Base-by-base conservation (phyloP, 129 eudicot species). In the Silybum marianum region DNA sequence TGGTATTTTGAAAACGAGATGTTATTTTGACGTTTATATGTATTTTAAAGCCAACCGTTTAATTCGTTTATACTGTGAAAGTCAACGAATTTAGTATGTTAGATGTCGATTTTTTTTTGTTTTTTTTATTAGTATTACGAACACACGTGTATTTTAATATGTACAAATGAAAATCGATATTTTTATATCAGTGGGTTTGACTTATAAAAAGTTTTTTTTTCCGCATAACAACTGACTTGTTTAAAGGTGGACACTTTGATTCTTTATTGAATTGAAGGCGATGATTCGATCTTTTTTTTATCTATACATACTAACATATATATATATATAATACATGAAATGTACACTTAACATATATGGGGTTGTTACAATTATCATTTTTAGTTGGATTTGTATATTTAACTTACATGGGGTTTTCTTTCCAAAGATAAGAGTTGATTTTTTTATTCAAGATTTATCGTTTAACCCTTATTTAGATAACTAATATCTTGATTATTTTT, bases 221-320 rank as follows among this genome's bases (percentile, higher is more conserved):
- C n/a, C 2, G 7, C 2, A 30, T 19, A 75, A 21, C 30, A 72
- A 7, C 28, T 19, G 21, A 44, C 36, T 25, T 75, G 68, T 75
- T 48, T 75, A 75, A 34, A 75, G 26, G 28, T 54, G 28, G 69
- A 58, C 44, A 58, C 30, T 75, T 75, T 54, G 79, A 75, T 75
- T 75, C 70, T 30, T 12, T 28, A 25, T 9, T 30, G 18, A 54
- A 28, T 32, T 32, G 36, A 32, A n/a, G 69, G 7, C 46, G 54
- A n/a, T 75, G 44, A 58, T 51, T 75, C 44, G 14, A 51, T 26
- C 69, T 26, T 34, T 26, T 51, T 18, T 75, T 54, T 4, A 26
- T 42, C 9, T 8, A 4, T 30, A 7, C n/a, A 51, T 21, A n/a
- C 24, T n/a, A 30, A 23, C 60, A 13, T n/a, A 74, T 1, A 75